These are phyloP conservation scores for Colletotrichum sp. DNA, from an alignment of 2,329 filamentous ascomycete genomes.

Conservation along the genomic window DNA sequence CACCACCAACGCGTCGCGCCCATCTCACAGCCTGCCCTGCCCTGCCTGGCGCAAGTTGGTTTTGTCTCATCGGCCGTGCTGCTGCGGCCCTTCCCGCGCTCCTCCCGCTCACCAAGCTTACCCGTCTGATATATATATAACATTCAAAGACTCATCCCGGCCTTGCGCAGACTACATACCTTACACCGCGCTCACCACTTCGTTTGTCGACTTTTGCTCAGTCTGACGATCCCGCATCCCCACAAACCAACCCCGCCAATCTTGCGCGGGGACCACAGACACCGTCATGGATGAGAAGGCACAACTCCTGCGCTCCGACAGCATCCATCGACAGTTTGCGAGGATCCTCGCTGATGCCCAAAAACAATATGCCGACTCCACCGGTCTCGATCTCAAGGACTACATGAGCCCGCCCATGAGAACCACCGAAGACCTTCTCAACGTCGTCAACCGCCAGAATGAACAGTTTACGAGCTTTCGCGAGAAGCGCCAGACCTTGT, in stretches of 20 bases:
- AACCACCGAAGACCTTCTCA: conserved; percentile 34
- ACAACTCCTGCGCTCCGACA: conserved; percentile 10
- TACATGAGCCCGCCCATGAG: conserved; percentile 37
- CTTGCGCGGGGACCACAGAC: neutral
- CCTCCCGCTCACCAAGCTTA: neutral
- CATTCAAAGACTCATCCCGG: neutral
- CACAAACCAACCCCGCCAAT: neutral
- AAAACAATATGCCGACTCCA: conserved; percentile 33
- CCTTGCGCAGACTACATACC: neutral
- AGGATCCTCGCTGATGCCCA: conserved; percentile 38
- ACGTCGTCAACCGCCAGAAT: conserved; percentile 38
- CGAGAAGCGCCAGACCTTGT: conserved; percentile 36
- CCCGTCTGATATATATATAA: neutral
- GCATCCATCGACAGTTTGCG: conserved; percentile 22
- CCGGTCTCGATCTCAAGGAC: conserved; percentile 31
- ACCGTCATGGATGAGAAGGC: conserved; percentile 1
- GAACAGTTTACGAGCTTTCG: conserved; percentile 40
- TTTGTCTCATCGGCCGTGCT: neutral
- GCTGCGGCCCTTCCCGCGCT: conserved; percentile 4
- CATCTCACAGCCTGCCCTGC: neutral
- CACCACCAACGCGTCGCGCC: neutral
- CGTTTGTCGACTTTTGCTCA: neutral
- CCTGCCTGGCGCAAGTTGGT: neutral
- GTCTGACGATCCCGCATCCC: neutral
- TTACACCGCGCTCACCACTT: neutral